Base-by-base conservation (phyloP, 2,329 filamentous ascomycete species). In the Verticillium dahliae region DNA sequence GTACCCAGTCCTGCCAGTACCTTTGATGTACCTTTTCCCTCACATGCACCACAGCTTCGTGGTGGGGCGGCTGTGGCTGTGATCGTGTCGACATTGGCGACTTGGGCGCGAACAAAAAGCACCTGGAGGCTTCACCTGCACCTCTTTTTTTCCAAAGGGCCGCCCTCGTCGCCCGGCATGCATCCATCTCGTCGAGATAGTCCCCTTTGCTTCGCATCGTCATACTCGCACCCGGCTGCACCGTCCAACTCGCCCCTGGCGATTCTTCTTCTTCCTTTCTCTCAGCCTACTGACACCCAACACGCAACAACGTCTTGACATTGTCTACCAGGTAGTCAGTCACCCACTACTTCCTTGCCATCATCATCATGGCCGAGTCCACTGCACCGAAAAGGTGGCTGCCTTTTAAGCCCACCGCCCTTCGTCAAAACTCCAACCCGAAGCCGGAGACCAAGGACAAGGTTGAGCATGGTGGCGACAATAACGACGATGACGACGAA, bases 361-460 rank as follows among this genome's bases (percentile, higher is more conserved):
- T 13, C 35, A 10, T 37, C 35, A 45, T 18, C 18, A 52, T 52
- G 45, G 11, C 18, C 45, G 45, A 52, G 45, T 52, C 45, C 22
- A 52, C 45, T 10, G 45, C 45, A 34, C 63, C 63, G 64, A 73
- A 72, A 61, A 77, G 76, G 67, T 76, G 74, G 63, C 75, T 82
- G 1, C 80, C 80, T 0, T 82, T 82, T 70, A 82, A 82, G 64
- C 78, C 78, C 13, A 82, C 80, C 2, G 78, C 74, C 22, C 69
- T 78, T 64, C 76, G 74, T 56, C 71, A 69, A 45, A 68, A 69
- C 54, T 67, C 70, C 1, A 65, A 64, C 31, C 69, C 74, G 1
- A 70, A 68, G n/a, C 61, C 68, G 15, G 63, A 66, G 18, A 61
- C 59, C 56, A 58, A 60, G 56, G 65, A 68, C 27, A 31, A 31